These are phyloP conservation scores for Zalaria obscura DNA, from an alignment of 2,329 filamentous ascomycete species.

Conservation along the genomic window DNA sequence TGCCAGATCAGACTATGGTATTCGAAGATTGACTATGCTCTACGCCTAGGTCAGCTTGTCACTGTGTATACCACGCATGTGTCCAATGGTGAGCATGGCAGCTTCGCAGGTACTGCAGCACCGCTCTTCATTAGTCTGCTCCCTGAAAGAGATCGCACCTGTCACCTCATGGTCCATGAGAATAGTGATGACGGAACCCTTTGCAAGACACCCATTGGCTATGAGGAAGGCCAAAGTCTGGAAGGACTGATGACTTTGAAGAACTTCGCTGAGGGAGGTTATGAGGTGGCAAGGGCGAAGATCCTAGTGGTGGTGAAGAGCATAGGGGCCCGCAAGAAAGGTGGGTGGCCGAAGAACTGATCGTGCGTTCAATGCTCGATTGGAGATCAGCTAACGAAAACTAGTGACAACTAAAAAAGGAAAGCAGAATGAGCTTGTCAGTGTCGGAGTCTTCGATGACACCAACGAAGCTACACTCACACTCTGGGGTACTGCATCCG, in stretches of 20 bases:
- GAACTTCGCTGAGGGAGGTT: slow-evolving; percentile 39
- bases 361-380: neutral
- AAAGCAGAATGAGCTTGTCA: slow-evolving; percentile 30
- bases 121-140: slow-evolving; percentile 42
- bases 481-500: slow-evolving; percentile 38
- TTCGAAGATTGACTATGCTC: slow-evolving; percentile 22
- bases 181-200: slow-evolving; percentile 28
- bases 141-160: slow-evolving; percentile 39
- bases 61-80: slow-evolving; percentile 44
- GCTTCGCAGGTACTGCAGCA: slow-evolving; percentile 28
- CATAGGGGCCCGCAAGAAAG: slow-evolving; percentile 36
- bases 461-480: slow-evolving; percentile 39
- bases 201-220: slow-evolving; percentile 34
- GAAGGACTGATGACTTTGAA: slow-evolving; percentile 42
- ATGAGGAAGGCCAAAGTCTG: slow-evolving; percentile 21
- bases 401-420: slow-evolving; percentile 34
- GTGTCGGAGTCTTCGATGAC: slow-evolving; percentile 43
- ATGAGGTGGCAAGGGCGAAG: slow-evolving; percentile 36
- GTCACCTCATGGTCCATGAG: slow-evolving; percentile 40
- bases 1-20: slow-evolving; percentile 42
- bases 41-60: slow-evolving; percentile 39
- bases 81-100: slow-evolving; percentile 29
- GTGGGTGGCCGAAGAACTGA: slow-evolving; percentile 13
- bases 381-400: no score
- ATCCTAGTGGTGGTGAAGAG: slow-evolving; percentile 45